These are phyloP conservation scores for Fusarium floridanum DNA, from an alignment of 2,329 filamentous ascomycete species.

Conservation along the genomic window DNA sequence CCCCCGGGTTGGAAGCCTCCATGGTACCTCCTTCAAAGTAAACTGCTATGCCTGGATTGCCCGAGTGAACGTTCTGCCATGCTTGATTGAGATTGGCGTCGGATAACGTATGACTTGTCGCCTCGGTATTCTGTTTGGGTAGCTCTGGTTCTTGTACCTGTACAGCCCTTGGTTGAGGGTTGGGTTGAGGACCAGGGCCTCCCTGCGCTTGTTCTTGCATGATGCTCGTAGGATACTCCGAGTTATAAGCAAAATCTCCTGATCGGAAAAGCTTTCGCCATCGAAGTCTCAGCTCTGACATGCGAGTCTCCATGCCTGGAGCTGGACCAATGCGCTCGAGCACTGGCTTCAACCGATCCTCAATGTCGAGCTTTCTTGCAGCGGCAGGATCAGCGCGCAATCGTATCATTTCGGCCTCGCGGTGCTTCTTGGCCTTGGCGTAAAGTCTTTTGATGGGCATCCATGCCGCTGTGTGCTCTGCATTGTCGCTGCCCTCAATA, in stretches of 20 bases:
- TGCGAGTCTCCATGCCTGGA: slow-evolving; percentile 37
- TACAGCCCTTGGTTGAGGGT: neutral
- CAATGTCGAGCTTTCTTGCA: slow-evolving; percentile 30
- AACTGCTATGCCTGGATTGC: slow-evolving; percentile 22
- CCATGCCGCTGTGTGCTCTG: slow-evolving; percentile 37
- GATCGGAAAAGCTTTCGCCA: slow-evolving; percentile 38
- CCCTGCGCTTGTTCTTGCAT: slow-evolving; percentile 4
- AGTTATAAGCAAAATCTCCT: slow-evolving; percentile 9
- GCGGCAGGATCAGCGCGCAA: slow-evolving; percentile 31
- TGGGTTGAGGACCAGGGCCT: neutral
- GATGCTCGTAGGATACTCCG: slow-evolving; percentile 17
- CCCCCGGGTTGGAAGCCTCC: neutral
- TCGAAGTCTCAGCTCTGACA: slow-evolving; percentile 31
- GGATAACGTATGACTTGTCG: neutral
- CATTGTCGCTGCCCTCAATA: slow-evolving; percentile 21
- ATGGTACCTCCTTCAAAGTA: slow-evolving; percentile 24
- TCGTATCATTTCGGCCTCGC: slow-evolving; percentile 26
- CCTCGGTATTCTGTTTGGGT: neutral
- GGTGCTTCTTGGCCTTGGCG: slow-evolving; percentile 33
- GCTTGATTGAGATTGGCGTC: neutral
- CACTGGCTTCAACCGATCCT: slow-evolving; percentile 35
- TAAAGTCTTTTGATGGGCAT: slow-evolving; percentile 37
- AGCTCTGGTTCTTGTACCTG: neutral
- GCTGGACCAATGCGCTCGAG: slow-evolving; percentile 35
- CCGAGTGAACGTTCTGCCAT: slow-evolving; percentile 22